Base-by-base conservation (phyloP, 441 rosid species). In the Bruguiera hainesii region DNA sequence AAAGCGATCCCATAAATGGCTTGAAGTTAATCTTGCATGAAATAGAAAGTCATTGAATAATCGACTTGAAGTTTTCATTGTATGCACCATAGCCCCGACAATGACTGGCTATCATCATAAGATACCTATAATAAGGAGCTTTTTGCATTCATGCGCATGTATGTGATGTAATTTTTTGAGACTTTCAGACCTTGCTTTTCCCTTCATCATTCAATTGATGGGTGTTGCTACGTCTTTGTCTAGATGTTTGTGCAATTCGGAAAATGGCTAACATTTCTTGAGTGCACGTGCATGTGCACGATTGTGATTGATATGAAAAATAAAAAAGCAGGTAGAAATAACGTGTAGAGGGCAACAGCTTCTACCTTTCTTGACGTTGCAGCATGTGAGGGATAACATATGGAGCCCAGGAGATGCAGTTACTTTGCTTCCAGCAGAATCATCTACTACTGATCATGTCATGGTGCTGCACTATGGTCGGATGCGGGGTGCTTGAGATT, bases 311-410 rank as follows among this genome's bases (percentile, higher is more conserved):
- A n/a, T n/a, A 7, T 6, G 13, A 8, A 52, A 21, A 53, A 21
- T 3, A 46, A 26, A 37, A 63, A 78, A 75, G 82, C 93, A 93
- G 98, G 58, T 91, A 73, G 98, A 89, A 79, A 89, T 93, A 78
- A 91, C 78, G 75, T 93, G 98, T 76, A 84, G 87, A 81, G 98
- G 98, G 79, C 90, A 89, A 66, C 82, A 85, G 75, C 85, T 93
- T 46, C 79, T 42, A 60, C 97, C 95, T 33, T 75, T 74, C 84
- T 82, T 88, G 83, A 89, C 97, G 71, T 69, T 93, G 85, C 95
- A 88, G 81, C 95, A 93, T 79, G 93, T 93, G 57, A 86, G 98
- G 75, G 97, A 93, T 71, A 74, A 75, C 53, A 83, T 91, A 64
- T 93, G 98, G 98, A 87, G 74, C 76, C 80, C 84, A 31, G 83